Evolutionary conservation across 208 protist species (phyloP).

Genomic region (Strigomonas galati): DNA sequence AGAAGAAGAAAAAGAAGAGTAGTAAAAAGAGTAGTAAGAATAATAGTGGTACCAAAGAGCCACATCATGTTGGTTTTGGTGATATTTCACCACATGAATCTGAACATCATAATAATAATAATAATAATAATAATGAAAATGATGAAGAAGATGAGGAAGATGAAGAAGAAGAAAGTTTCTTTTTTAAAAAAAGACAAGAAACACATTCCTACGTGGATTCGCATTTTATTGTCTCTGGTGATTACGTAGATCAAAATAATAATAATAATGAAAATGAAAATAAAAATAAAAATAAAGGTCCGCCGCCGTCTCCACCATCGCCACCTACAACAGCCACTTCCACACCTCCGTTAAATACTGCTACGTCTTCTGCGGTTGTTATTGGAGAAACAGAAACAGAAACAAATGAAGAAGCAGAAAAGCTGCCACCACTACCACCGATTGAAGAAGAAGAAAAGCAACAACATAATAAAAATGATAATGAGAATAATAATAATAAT

Average conservation of each 20-base stretch:
- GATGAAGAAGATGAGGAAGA: not conserved
- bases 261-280: not conserved
- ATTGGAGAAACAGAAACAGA: too few relatives aligned
- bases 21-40: too few relatives aligned
- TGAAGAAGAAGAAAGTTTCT: not conserved
- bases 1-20: too few relatives aligned
- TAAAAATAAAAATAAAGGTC: not conserved
- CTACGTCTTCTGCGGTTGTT: too few relatives aligned
- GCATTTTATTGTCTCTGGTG: not conserved
- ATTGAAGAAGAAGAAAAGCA: too few relatives aligned
- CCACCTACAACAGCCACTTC: too few relatives aligned
- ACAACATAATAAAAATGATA: too few relatives aligned
- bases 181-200: not conserved
- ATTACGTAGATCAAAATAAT: not conserved
- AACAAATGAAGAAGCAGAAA: not conserved
- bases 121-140: not conserved
- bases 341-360: too few relatives aligned
- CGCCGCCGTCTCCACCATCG: too few relatives aligned
- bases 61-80: not conserved
- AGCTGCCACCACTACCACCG: too few relatives aligned
- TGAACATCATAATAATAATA: not conserved
- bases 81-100: too few relatives aligned
- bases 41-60: not conserved
- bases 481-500: not conserved
- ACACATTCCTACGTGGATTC: too few relatives aligned